phyloP scores from a whole-genome alignment of 2,329 filamentous ascomycete species.

The Fusarium redolens region DNA sequence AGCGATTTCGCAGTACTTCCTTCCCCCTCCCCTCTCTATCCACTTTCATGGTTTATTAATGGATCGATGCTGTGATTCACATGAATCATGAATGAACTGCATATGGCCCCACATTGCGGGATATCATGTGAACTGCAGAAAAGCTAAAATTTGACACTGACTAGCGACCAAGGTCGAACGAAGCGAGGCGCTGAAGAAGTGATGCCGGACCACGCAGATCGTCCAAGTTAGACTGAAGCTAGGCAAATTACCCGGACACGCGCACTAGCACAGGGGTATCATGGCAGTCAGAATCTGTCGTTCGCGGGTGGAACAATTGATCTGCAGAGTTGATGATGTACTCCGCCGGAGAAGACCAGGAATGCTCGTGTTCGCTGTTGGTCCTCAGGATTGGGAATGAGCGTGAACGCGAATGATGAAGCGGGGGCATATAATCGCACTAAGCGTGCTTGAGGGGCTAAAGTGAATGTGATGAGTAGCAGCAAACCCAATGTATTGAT shows the following conservation, averaged over 20 bases:
- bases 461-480: too few species aligned
- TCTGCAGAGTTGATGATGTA: background rate
- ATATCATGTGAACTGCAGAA: background rate
- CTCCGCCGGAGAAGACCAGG: background rate
- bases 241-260: background rate
- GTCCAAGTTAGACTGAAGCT: background rate
- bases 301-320: background rate
- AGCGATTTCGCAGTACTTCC: too few species aligned
- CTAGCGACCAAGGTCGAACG: background rate
- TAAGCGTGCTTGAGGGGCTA: too few species aligned
- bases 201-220: background rate
- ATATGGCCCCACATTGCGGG: background rate
- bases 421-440: too few species aligned
- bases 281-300: too few species aligned
- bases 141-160: background rate
- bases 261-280: background rate
- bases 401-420: too few species aligned
- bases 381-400: too few species aligned
- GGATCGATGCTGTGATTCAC: background rate
- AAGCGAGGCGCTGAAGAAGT: background rate
- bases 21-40: too few species aligned
- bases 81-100: background rate
- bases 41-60: background rate
- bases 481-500: too few species aligned
- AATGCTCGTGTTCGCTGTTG: too few species aligned